Evolutionary conservation across 345 rosid genomes (phyloP).

Genomic region (Lepidium aucheri): DNA sequence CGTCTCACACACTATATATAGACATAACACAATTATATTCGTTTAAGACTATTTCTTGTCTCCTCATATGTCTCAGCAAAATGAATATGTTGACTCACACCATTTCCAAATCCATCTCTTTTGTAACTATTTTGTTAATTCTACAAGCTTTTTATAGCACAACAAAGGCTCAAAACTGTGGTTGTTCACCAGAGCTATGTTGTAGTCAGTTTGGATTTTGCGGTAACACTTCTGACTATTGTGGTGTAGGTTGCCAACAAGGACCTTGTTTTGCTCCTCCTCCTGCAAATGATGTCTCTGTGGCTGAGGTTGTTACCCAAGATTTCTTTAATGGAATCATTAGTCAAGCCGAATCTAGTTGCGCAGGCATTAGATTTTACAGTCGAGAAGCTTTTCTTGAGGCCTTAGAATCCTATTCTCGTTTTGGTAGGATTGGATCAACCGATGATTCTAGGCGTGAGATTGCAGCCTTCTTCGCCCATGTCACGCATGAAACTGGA

Average conservation of each 20-base stretch:
- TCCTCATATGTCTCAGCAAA: neutral
- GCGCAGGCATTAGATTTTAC: constrained; percentile 57
- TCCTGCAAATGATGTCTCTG: constrained; percentile 28
- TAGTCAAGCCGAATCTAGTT: constrained; percentile 35
- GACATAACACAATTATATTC: neutral
- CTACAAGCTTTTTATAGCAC: neutral
- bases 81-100: constrained; percentile 13
- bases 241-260: constrained; percentile 45
- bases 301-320: constrained; percentile 33
- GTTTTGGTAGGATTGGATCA: constrained; percentile 47
- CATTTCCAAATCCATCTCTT: constrained; percentile 9
- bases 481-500: constrained; percentile 79
- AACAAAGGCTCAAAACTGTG: constrained; percentile 29
- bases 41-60: neutral
- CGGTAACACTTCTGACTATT: constrained; percentile 32
- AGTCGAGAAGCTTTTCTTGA: constrained; percentile 45
- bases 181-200: constrained; percentile 36
- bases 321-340: constrained; percentile 52
- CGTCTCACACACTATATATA: neutral
- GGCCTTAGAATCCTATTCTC: constrained; percentile 39
- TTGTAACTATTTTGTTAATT: constrained; percentile 13
- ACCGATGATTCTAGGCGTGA: constrained; percentile 52
- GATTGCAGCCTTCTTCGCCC: constrained; percentile 78
- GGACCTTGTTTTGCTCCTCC: constrained; percentile 51
- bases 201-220: constrained; percentile 40